Conservation (phyloP, 148 eudicot species). For the Dysphania ambrosioides region DNA sequence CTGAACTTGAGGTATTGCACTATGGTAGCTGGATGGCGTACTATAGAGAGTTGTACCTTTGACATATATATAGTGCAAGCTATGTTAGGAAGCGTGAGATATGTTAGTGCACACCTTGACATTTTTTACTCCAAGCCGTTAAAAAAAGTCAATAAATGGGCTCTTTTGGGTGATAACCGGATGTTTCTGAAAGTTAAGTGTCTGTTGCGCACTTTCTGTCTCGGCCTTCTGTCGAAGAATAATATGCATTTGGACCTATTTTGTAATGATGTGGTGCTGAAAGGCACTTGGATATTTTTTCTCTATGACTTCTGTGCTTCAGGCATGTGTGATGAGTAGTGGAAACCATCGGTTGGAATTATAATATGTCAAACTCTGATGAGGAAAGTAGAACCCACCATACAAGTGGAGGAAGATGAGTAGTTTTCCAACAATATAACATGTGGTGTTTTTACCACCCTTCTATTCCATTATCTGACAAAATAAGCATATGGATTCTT, state of each 20-base stretch:
- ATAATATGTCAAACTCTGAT: slow-evolving; percentile 20
- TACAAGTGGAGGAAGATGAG: slow-evolving; percentile 27
- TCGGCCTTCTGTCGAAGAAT: background rate
- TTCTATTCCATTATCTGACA: slow-evolving; percentile 6
- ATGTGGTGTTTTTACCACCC: slow-evolving; percentile 2
- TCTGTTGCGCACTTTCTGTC: slow-evolving; percentile 21
- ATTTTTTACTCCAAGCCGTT: slow-evolving; percentile 7
- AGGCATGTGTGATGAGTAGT: slow-evolving; percentile 18
- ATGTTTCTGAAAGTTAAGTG: slow-evolving; percentile 23
- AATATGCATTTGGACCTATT: slow-evolving; percentile 18
- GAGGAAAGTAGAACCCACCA: slow-evolving; percentile 24
- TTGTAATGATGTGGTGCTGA: background rate
- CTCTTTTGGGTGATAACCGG: slow-evolving; percentile 25
- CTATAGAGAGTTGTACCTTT: background rate
- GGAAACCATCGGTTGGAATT: slow-evolving; percentile 21
- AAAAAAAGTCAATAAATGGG: slow-evolving; percentile 20
- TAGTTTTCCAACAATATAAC: slow-evolving; percentile 11
- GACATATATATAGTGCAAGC: slow-evolving; percentile 24
- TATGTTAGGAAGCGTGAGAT: background rate
- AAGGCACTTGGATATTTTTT: slow-evolving; percentile 9
- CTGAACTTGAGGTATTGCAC: slow-evolving; percentile 2
- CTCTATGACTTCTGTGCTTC: slow-evolving; percentile 2
- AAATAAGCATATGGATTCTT: background rate
- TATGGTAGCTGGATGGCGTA: background rate
- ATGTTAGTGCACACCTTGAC: slow-evolving; percentile 5